Percentiles rank a stretch among this genome's conserved stretches.
Evolutionary conservation across 164 flowering plant species (phyloP).

Genomic region (Magnolia sinica): DNA sequence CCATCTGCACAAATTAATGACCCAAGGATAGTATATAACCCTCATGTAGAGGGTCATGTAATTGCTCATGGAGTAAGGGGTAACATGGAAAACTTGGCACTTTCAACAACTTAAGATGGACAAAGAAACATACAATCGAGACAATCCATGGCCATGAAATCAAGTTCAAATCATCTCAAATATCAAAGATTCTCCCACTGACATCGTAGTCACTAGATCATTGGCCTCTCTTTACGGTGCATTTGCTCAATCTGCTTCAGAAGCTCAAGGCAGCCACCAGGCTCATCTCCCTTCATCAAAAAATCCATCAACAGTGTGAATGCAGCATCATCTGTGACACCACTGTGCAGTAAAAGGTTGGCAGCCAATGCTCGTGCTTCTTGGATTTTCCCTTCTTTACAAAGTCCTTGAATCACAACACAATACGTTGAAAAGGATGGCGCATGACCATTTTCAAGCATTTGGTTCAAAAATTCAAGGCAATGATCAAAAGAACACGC

Average conservation of each 20-base stretch:
- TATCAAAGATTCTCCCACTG: background rate
- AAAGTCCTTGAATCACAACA: conserved; percentile 7
- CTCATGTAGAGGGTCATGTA: background rate
- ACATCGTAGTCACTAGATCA: background rate
- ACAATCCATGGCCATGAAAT: background rate
- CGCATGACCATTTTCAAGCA: conserved; percentile 1
- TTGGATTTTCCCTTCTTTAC: conserved; percentile 11
- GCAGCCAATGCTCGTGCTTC: conserved; percentile 6
- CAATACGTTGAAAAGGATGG: conserved; percentile 10
- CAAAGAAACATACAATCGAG: background rate
- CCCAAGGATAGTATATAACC: background rate
- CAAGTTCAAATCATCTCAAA: background rate
- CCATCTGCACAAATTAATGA: background rate
- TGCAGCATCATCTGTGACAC: background rate
- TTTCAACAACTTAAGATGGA: background rate
- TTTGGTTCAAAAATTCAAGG: conserved; percentile 6
- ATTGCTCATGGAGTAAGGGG: background rate
- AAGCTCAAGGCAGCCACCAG: conserved; percentile 4
- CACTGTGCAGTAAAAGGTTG: conserved; percentile 9
- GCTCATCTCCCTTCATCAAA: conserved; percentile 5
- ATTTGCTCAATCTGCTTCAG: conserved; percentile 7
- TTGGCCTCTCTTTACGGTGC: conserved; percentile 4
- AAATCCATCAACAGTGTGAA: conserved; percentile 4
- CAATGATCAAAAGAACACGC: conserved; percentile 3
- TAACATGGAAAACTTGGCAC: background rate